phyloP scores from a whole-genome alignment of 129 eudicot genomes.

The Cynara cardunculus region DNA sequence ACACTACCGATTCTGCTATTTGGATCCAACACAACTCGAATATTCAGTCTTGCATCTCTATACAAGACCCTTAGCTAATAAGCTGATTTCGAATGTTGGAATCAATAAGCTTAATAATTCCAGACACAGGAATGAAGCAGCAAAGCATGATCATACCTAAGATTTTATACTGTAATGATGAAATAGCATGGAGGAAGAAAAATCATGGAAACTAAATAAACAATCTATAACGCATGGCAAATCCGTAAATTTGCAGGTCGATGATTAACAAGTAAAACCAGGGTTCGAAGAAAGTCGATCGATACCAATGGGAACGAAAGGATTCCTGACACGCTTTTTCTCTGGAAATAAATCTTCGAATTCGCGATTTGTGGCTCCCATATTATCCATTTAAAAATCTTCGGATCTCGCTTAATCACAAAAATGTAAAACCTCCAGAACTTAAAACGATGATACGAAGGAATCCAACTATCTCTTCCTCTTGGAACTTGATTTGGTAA shows the following conservation, averaged over 20 bases:
- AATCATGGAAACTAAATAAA: background rate
- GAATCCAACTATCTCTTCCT: background rate
- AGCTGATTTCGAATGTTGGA: background rate
- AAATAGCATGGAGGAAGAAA: background rate
- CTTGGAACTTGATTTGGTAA: background rate
- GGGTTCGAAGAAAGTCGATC: background rate
- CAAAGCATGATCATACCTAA: background rate
- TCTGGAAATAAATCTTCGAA: constrained; percentile 43
- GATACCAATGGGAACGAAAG: constrained; percentile 73
- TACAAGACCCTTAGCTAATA: background rate
- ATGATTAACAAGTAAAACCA: background rate
- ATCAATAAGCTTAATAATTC: background rate
- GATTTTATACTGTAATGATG: background rate
- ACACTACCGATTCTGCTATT: background rate
- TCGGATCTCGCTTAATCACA: background rate
- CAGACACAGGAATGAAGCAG: background rate
- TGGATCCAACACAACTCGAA: background rate
- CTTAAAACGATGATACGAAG: background rate
- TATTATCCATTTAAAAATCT: constrained; percentile 21
- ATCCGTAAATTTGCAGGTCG: background rate
- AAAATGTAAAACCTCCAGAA: background rate
- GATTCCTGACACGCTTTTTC: constrained; percentile 61
- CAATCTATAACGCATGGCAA: background rate
- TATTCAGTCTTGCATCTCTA: background rate
- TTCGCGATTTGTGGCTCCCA: constrained; percentile 54